Evolutionary conservation across 257 asterid genomes (phyloP).

Genomic region (Lycium ferocissimum): DNA sequence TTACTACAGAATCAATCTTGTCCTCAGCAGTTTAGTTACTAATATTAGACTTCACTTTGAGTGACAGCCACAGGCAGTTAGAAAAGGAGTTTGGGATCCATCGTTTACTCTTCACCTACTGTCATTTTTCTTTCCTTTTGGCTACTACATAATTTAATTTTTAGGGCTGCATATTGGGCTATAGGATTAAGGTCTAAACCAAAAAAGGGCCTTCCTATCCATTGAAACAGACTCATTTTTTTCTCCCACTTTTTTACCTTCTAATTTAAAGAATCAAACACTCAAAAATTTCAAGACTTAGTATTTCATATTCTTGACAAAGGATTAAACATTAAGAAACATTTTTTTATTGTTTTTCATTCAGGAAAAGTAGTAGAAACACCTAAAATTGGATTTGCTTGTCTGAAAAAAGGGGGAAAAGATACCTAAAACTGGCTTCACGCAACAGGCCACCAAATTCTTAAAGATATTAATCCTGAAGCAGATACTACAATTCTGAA

Average conservation of each 20-base stretch:
- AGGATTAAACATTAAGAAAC: slow-evolving; percentile 17
- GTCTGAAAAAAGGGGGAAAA: slow-evolving; percentile 15
- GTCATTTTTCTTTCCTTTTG: slow-evolving; percentile 7
- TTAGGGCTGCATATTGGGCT: not conserved
- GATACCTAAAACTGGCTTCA: slow-evolving; percentile 34
- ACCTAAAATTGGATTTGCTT: slow-evolving; percentile 22
- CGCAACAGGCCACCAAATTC: slow-evolving; percentile 33
- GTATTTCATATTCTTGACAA: slow-evolving; percentile 1
- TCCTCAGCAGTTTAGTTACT: slow-evolving; percentile 17
- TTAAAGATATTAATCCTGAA: slow-evolving; percentile 30
- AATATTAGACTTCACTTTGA: not conserved
- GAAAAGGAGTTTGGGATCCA: slow-evolving; percentile 18
- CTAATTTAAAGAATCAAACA: slow-evolving; percentile 16
- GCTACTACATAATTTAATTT: not conserved
- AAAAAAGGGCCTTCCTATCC: slow-evolving; percentile 9
- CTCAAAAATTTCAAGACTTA: not conserved
- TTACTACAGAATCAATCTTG: slow-evolving; percentile 28
- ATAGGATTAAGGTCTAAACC: not conserved
- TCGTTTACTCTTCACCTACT: not conserved
- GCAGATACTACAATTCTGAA: slow-evolving; percentile 27
- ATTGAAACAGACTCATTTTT: not conserved
- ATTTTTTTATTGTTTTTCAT: not conserved
- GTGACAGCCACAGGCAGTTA: not conserved
- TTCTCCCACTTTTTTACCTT: slow-evolving; percentile 6
- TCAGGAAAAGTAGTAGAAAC: slow-evolving; percentile 18